phyloP scores from a whole-genome alignment of 495 filamentous ascomycete species.

The Parathielavia hyrcaniae region DNA sequence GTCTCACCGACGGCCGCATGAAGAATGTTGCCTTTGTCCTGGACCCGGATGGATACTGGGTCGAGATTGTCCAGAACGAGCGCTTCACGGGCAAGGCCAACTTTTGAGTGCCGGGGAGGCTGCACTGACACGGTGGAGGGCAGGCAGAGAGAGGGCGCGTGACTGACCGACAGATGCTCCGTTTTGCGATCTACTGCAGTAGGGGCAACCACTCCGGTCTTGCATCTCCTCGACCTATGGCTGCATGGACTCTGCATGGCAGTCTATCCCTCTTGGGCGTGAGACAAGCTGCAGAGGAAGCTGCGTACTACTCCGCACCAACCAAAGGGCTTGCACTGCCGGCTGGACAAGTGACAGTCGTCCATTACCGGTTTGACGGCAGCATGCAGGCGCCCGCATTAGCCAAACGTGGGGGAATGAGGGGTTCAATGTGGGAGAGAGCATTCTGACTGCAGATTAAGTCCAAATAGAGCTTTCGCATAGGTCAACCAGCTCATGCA shows the following conservation, averaged over 20 bases:
- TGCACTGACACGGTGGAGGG: slow-evolving; percentile 2
- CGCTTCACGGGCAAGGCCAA: slow-evolving; percentile 48
- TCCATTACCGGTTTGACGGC: slow-evolving; percentile 11
- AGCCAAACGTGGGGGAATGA: slow-evolving; percentile 37
- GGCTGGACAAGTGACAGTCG: background rate
- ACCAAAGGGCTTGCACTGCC: slow-evolving; percentile 10
- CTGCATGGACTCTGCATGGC: background rate
- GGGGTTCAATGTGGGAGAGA: slow-evolving; percentile 17
- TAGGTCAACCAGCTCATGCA: slow-evolving; percentile 13
- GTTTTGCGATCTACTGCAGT: too few relatives aligned
- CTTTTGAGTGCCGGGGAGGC: slow-evolving; percentile 33
- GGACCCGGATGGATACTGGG: slow-evolving; percentile 90
- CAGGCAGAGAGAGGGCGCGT: background rate
- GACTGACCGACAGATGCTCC: too few relatives aligned
- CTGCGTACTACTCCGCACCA: slow-evolving; percentile 5
- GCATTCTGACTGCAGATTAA: slow-evolving; percentile 2
- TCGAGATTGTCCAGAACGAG: slow-evolving; percentile 81
- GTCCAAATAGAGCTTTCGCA: slow-evolving; percentile 13
- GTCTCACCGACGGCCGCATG: slow-evolving; percentile 85
- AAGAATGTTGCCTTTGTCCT: slow-evolving; percentile 90
- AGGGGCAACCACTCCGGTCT: background rate
- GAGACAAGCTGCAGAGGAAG: slow-evolving; percentile 4
- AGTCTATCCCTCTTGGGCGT: background rate
- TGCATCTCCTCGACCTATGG: slow-evolving; percentile 8
- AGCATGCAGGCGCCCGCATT: slow-evolving; percentile 30